Conservation (phyloP, 805 yeast genomes). For the Saccharomycopsis lassenensis region DNA sequence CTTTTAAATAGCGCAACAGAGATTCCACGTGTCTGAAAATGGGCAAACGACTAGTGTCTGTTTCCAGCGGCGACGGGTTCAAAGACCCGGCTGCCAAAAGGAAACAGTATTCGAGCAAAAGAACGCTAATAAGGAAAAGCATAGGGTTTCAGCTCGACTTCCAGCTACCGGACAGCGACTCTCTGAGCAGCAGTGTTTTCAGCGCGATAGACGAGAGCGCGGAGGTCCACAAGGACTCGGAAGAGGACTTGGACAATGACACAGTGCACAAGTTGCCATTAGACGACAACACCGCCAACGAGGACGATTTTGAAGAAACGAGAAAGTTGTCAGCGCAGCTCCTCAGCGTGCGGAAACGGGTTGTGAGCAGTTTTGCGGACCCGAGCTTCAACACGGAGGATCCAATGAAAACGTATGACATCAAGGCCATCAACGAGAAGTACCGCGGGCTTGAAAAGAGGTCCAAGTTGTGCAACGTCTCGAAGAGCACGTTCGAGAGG, state of each 20-base stretch:
- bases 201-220: no score
- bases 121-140: slow-evolving; percentile 8
- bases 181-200: not conserved
- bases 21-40: no score
- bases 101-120: slow-evolving; percentile 11
- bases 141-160: slow-evolving; percentile 11
- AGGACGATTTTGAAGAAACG: slow-evolving; percentile 9
- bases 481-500: slow-evolving; percentile 14
- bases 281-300: not conserved
- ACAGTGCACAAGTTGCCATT: not conserved
- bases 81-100: no score
- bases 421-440: slow-evolving; percentile 5
- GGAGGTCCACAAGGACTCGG: not conserved
- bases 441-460: not conserved
- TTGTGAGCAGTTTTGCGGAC: slow-evolving; percentile 16
- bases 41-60: no score
- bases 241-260: not conserved
- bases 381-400: slow-evolving; percentile 12
- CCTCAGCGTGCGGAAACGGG: slow-evolving; percentile 8
- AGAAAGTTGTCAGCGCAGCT: slow-evolving; percentile 7
- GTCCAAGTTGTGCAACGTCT: not conserved
- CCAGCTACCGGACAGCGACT: not conserved
- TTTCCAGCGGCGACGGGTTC: no score
- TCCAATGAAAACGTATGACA: slow-evolving; percentile 14
- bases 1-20: no score